Percentiles rank a stretch among this genome's conserved stretches.
These are phyloP conservation scores for Emergomyces pasteurianus DNA, from an alignment of 2,329 filamentous ascomycete species.

Conservation along the genomic window DNA sequence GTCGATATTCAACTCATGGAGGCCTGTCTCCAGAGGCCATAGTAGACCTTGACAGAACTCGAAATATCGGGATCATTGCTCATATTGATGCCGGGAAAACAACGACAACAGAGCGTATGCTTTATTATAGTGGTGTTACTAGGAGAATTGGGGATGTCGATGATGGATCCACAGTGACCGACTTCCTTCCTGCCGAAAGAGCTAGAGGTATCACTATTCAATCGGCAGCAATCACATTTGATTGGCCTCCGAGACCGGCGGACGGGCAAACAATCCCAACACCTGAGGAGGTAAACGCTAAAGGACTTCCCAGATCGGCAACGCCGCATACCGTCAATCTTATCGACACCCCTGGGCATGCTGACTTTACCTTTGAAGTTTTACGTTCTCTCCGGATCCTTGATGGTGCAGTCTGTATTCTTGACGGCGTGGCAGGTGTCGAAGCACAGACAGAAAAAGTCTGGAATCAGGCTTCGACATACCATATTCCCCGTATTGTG, in stretches of 20 bases:
- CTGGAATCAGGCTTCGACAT: constrained; percentile 79
- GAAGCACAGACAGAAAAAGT: constrained; percentile 96
- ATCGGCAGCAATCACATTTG: constrained; percentile 88
- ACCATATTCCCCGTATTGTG: constrained; percentile 69
- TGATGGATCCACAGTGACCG: constrained; percentile 90
- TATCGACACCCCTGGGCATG: constrained; percentile 93
- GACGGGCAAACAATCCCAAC: constrained; percentile 10
- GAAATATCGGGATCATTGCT: constrained; percentile 97
- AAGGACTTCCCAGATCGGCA: constrained; percentile 38
- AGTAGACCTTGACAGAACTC: constrained; percentile 47
- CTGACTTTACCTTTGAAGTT: constrained; percentile 96
- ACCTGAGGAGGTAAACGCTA: constrained; percentile 18
- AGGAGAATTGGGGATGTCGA: constrained; percentile 88
- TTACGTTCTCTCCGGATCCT: constrained; percentile 78
- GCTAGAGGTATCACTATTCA: constrained; percentile 94
- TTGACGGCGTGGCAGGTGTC: constrained; percentile 85
- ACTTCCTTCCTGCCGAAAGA: constrained; percentile 87
- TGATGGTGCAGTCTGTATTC: constrained; percentile 83
- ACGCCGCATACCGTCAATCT: constrained; percentile 65
- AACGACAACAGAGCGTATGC: constrained; percentile 96
- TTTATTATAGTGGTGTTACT: constrained; percentile 88
- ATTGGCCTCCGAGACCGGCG: constrained; percentile 57
- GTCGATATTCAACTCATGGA: constrained; percentile 19
- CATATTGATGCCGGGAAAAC: constrained; percentile 99
- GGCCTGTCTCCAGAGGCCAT: constrained; percentile 11